These are phyloP conservation scores for Sonneratia alba DNA, from an alignment of 345 rosid genomes.

Conservation along the genomic window DNA sequence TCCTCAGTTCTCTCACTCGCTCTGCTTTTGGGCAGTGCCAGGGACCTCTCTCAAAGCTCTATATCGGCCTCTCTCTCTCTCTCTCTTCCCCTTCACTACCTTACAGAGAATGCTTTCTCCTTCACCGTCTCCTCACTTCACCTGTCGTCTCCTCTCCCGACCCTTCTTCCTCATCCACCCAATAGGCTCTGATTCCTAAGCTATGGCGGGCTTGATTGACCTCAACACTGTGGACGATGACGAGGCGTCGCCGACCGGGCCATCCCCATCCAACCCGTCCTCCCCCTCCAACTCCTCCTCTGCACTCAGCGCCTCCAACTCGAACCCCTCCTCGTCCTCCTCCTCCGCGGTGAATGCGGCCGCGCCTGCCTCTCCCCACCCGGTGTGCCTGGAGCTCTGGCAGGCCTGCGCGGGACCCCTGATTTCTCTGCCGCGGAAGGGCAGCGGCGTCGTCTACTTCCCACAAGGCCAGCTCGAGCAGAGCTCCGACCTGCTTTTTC, in stretches of 20 bases:
- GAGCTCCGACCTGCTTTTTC: constrained; percentile 52
- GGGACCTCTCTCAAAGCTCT: neutral
- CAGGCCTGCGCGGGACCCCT: constrained; percentile 99
- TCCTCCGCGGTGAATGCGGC: constrained; percentile 12
- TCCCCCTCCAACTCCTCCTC: constrained; percentile 36
- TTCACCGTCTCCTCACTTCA: neutral
- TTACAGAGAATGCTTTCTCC: neutral
- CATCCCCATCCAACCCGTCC: constrained; percentile 50
- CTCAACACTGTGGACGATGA: constrained; percentile 89
- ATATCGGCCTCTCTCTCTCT: neutral
- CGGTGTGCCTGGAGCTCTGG: constrained; percentile 92
- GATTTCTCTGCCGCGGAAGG: constrained; percentile 75
- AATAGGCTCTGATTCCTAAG: neutral
- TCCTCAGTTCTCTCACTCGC: constrained; percentile 2
- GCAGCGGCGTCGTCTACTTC: constrained; percentile 71
- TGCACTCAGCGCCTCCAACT: constrained; percentile 37
- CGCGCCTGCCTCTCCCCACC: constrained; percentile 17
- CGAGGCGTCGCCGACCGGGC: constrained; percentile 60
- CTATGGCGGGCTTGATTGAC: constrained; percentile 88
- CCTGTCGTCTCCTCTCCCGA: constrained; percentile 4
- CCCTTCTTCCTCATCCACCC: neutral
- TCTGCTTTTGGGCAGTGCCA: constrained; percentile 2
- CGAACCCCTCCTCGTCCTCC: constrained; percentile 37
- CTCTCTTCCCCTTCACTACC: neutral
- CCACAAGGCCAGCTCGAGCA: constrained; percentile 96